These are phyloP conservation scores for Linderniella brevidens DNA, from an alignment of 257 asterid genomes.

Conservation along the genomic window DNA sequence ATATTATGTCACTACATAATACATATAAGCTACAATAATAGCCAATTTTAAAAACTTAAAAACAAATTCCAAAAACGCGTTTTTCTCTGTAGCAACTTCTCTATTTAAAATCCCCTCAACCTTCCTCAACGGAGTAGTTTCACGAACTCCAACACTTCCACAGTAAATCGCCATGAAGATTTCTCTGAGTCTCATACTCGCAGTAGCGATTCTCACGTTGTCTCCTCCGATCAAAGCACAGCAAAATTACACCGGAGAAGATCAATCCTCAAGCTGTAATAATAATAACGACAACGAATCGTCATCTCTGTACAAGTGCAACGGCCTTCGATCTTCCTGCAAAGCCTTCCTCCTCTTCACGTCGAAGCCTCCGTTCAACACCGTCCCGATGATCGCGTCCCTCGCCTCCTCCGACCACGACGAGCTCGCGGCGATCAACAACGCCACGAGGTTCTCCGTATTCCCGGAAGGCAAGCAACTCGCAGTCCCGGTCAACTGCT, in stretches of 20 bases:
- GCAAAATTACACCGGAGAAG: constrained; percentile 28
- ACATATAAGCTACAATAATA: too few species aligned
- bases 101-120: too few species aligned
- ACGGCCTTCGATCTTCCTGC: constrained; percentile 23
- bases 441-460: constrained; percentile 15
- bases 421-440: constrained; percentile 24
- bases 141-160: too few species aligned
- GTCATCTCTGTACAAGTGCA: constrained; percentile 24
- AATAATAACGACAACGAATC: constrained; percentile 1
- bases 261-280: constrained; percentile 12
- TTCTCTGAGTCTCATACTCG: background rate
- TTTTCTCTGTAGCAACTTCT: too few species aligned
- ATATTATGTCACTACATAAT: too few species aligned
- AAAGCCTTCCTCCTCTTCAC: constrained; percentile 36
- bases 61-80: too few species aligned
- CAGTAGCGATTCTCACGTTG: constrained; percentile 11
- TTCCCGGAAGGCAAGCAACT: constrained; percentile 22
- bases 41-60: too few species aligned
- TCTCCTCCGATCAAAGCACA: constrained; percentile 17
- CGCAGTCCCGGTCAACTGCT: constrained; percentile 35
- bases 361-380: constrained; percentile 24
- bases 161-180: too few species aligned
- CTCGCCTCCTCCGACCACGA: constrained; percentile 24
- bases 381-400: constrained; percentile 27
- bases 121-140: too few species aligned